These are phyloP conservation scores for Curvularia verruculosa DNA, from an alignment of 2,329 filamentous ascomycete genomes.

Conservation along the genomic window DNA sequence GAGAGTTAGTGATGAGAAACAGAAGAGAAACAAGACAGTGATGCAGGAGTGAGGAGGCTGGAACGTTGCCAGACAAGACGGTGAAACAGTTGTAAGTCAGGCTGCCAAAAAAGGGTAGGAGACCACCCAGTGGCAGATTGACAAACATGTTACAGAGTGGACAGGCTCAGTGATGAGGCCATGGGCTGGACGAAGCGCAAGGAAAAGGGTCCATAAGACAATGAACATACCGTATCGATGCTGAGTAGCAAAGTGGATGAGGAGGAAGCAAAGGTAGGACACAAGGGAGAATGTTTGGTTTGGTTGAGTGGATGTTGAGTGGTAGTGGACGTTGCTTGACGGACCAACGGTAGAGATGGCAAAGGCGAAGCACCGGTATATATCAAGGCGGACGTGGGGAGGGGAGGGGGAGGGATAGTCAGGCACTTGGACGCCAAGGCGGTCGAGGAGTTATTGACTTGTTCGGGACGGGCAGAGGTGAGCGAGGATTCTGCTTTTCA, in stretches of 20 bases:
- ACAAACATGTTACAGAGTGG: not conserved
- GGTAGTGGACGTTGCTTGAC: constrained; percentile 24
- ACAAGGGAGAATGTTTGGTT: not conserved
- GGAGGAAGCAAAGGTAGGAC: not conserved
- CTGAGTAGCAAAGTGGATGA: not conserved
- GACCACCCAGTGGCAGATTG: not conserved
- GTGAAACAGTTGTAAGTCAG: not conserved
- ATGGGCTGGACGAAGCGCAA: not conserved
- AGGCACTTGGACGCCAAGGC: constrained; percentile 38
- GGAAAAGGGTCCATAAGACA: not conserved
- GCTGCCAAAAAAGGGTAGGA: too few relatives aligned
- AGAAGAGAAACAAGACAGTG: not conserved
- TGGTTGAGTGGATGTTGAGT: constrained; percentile 17
- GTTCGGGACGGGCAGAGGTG: constrained; percentile 42
- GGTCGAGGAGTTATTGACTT: constrained; percentile 43
- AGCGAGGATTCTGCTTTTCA: constrained; percentile 47
- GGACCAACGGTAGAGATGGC: constrained; percentile 39
- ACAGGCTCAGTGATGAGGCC: not conserved
- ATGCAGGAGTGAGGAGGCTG: not conserved
- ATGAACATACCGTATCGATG: not conserved
- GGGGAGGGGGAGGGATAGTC: constrained; percentile 25
- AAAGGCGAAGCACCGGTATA: constrained; percentile 42
- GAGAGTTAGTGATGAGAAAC: not conserved
- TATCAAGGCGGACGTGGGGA: constrained; percentile 40
- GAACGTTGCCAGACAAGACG: constrained; percentile 8